Percentiles rank a stretch among this genome's conserved stretches.
Conservation (phyloP, 345 rosid genomes). For the Cardamine occulta region DNA sequence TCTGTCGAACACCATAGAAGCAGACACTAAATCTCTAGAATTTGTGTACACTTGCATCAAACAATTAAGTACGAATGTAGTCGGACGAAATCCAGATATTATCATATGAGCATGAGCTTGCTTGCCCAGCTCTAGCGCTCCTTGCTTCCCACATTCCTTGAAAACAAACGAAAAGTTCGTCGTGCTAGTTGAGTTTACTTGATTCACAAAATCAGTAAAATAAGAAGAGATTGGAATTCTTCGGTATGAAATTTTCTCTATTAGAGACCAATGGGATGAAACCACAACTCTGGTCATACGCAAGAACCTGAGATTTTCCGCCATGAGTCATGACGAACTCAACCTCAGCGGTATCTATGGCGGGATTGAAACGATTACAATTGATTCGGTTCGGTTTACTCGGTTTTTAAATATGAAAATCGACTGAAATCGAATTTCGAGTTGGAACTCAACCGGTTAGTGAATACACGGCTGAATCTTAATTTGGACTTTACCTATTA, state of each 20-base stretch:
- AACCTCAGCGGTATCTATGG: constrained; percentile 19
- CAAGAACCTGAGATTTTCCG: constrained; percentile 36
- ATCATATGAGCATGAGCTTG: constrained; percentile 87
- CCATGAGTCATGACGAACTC: constrained; percentile 27
- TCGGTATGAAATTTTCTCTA: constrained; percentile 15
- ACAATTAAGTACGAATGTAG: constrained; percentile 70
- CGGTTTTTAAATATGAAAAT: not conserved
- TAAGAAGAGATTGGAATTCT: constrained; percentile 27
- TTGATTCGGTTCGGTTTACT: constrained; percentile 20
- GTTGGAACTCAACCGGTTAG: not conserved
- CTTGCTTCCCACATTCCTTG: constrained; percentile 65
- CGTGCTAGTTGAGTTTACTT: constrained; percentile 38
- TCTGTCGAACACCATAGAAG: constrained; percentile 65
- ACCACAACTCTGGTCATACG: constrained; percentile 30
- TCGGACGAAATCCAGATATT: constrained; percentile 70
- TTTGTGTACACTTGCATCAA: constrained; percentile 64
- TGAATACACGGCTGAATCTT: not conserved
- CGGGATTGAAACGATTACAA: constrained; percentile 26
- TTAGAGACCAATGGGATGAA: constrained; percentile 6
- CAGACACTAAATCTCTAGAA: constrained; percentile 52
- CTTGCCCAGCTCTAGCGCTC: constrained; percentile 55
- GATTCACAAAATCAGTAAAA: constrained; percentile 47
- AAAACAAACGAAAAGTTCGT: constrained; percentile 67
- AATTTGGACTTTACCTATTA: not conserved
- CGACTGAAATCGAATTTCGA: constrained; percentile 15